Evolutionary conservation across 495 filamentous ascomycete genomes (phyloP).

Genomic region (Trichoderma gamsii): DNA sequence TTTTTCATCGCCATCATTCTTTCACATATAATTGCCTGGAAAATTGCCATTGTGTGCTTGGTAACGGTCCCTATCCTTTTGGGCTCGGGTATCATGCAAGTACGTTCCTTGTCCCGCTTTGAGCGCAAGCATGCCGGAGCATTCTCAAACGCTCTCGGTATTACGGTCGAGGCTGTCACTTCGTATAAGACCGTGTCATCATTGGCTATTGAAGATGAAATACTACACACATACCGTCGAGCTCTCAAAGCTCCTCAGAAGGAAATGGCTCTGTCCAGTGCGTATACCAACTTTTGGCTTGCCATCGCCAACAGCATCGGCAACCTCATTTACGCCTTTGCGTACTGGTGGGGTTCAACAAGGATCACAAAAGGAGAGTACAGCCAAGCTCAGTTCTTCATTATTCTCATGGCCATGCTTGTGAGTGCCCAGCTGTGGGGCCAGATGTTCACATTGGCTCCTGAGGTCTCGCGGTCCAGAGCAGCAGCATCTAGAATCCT

Average conservation of each 20-base stretch:
- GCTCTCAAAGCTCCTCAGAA: slow-evolving; percentile 40
- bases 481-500: slow-evolving; percentile 43
- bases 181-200: slow-evolving; percentile 52
- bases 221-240: slow-evolving; percentile 40
- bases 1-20: slow-evolving; percentile 43
- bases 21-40: slow-evolving; percentile 57
- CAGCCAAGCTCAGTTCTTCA: slow-evolving; percentile 57
- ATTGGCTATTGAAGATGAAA: slow-evolving; percentile 41
- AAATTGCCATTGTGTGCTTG: slow-evolving; percentile 51
- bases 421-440: slow-evolving; percentile 58
- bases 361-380: slow-evolving; percentile 53
- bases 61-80: slow-evolving; percentile 50
- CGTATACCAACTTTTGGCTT: slow-evolving; percentile 47
- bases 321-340: slow-evolving; percentile 55
- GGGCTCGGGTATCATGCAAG: slow-evolving; percentile 49
- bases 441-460: slow-evolving; percentile 60
- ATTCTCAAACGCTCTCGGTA: slow-evolving; percentile 45
- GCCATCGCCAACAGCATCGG: slow-evolving; percentile 48
- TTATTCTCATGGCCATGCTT: slow-evolving; percentile 56
- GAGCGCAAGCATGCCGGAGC: slow-evolving; percentile 55
- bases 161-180: slow-evolving; percentile 45
- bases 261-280: slow-evolving; percentile 42
- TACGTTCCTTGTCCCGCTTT: slow-evolving; percentile 48
- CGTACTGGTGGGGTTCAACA: slow-evolving; percentile 61
- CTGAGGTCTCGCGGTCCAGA: slow-evolving; percentile 53